phyloP scores from a whole-genome alignment of 139 green algal species.

The Coelastrella sp. region DNA sequence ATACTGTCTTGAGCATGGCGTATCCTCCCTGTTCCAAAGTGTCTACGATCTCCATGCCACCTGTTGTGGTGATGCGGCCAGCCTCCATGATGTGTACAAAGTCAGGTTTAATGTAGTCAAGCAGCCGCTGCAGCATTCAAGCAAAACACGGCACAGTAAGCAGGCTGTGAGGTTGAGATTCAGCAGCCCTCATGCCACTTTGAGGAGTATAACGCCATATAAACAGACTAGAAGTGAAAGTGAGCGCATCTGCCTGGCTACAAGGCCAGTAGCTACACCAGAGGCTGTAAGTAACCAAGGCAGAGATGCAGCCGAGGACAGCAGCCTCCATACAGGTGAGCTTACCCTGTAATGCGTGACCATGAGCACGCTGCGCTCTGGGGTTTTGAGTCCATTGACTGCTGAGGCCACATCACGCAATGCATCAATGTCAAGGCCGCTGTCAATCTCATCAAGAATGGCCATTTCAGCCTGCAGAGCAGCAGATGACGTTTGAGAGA shows the following conservation, averaged over 20 bases:
- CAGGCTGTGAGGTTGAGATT: background rate
- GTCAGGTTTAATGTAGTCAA: constrained; percentile 84
- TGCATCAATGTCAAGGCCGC: constrained; percentile 97
- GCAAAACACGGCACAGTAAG: background rate
- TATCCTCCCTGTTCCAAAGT: constrained; percentile 72
- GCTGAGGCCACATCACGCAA: constrained; percentile 85
- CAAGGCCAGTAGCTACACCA: background rate
- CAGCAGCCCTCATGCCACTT: background rate
- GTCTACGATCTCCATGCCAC: constrained; percentile 72
- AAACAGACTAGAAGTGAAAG: background rate
- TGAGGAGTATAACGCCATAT: background rate
- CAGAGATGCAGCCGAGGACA: background rate
- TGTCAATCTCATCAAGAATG: constrained; percentile 89
- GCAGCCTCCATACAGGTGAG: background rate
- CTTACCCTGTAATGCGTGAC: constrained; percentile 98
- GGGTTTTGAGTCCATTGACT: constrained; percentile 68
- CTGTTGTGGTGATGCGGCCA: constrained; percentile 51
- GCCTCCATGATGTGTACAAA: constrained; percentile 81
- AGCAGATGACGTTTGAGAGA: background rate
- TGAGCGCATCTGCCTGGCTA: too few species aligned
- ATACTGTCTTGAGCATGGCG: constrained; percentile 52
- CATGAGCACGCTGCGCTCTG: constrained; percentile 89
- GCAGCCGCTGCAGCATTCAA: constrained; percentile 60
- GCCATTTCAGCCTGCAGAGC: constrained; percentile 78
- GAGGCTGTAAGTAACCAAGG: background rate